phyloP scores from a whole-genome alignment of 495 filamentous ascomycete species.

The Talaromyces ruber region DNA sequence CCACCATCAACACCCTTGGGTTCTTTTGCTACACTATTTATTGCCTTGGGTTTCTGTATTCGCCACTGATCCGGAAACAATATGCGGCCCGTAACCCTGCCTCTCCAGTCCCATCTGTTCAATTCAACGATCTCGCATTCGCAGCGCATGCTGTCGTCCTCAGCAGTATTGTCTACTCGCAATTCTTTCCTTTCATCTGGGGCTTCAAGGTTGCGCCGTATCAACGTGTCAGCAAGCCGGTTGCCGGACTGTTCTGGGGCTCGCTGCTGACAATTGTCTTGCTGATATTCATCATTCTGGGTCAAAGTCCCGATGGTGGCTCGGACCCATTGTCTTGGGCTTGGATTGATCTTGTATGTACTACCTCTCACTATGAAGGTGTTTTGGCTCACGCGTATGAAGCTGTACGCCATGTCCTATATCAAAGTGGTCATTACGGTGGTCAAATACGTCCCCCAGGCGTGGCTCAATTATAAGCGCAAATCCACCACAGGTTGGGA shows the following conservation, averaged over 20 bases:
- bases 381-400: slow-evolving; percentile 5
- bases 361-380: not conserved
- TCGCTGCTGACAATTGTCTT: slow-evolving; percentile 49
- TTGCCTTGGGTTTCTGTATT: slow-evolving; percentile 66
- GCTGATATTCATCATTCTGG: slow-evolving; percentile 46
- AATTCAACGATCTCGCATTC: slow-evolving; percentile 85
- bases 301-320: slow-evolving; percentile 40
- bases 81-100: slow-evolving; percentile 75
- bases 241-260: slow-evolving; percentile 59
- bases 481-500: slow-evolving; percentile 81
- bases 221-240: slow-evolving; percentile 53
- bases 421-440: slow-evolving; percentile 84
- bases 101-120: slow-evolving; percentile 69
- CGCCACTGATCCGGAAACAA: slow-evolving; percentile 63
- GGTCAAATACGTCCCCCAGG: slow-evolving; percentile 89
- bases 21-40: slow-evolving; percentile 74
- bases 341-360: slow-evolving; percentile 74
- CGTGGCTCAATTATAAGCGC: slow-evolving; percentile 69
- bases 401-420: slow-evolving; percentile 77
- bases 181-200: slow-evolving; percentile 67
- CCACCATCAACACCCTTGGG: slow-evolving; percentile 71
- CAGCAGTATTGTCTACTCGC: slow-evolving; percentile 56
- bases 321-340: slow-evolving; percentile 50
- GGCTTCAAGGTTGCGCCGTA: slow-evolving; percentile 52
- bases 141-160: slow-evolving; percentile 68